Evolutionary conservation across 352 stramenopile genomes (phyloP).

Genomic region (Blastocystis sp.): DNA sequence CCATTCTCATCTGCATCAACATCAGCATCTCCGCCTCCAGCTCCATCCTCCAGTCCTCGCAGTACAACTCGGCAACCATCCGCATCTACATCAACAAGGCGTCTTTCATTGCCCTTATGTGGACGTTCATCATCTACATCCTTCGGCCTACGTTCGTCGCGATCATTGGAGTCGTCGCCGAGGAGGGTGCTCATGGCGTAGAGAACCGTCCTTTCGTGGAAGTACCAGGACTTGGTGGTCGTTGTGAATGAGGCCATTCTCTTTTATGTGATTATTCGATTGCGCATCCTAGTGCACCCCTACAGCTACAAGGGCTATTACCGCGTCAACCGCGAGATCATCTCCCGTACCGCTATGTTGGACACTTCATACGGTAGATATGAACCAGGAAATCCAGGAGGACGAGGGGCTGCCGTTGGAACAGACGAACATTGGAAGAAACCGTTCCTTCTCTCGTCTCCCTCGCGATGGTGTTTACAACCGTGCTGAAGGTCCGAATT

Average conservation of each 20-base stretch:
- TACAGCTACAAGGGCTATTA: conserved; percentile 64
- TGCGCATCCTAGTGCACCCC: conserved; percentile 49
- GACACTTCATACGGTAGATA: conserved; percentile 12
- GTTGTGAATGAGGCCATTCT: conserved; percentile 53
- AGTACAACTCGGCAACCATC: conserved; percentile 63
- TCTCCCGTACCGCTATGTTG: background rate
- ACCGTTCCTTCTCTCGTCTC: conserved; percentile 22
- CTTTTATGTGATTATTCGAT: conserved; percentile 45
- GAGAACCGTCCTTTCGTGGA: conserved; percentile 57
- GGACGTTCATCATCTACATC: conserved; percentile 58
- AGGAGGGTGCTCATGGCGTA: background rate
- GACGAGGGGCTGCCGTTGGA: conserved; percentile 53
- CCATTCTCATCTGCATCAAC: conserved; percentile 62
- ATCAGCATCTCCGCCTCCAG: conserved; percentile 47
- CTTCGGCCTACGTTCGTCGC: conserved; percentile 50
- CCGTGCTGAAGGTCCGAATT: background rate
- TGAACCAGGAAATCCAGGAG: conserved; percentile 44
- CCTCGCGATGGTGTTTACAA: conserved; percentile 22
- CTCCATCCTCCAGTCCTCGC: conserved; percentile 53
- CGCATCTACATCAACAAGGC: conserved; percentile 52
- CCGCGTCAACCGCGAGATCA: conserved; percentile 60
- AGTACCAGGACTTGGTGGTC: conserved; percentile 48
- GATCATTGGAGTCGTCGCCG: conserved; percentile 33
- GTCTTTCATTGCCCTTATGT: conserved; percentile 31
- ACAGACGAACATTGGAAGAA: background rate